A percentile compares a stretch with the other conserved stretches of the same genome.
Evolutionary conservation across 208 protist species (phyloP).

Genomic region (Acanthamoeba triangularis): DNA sequence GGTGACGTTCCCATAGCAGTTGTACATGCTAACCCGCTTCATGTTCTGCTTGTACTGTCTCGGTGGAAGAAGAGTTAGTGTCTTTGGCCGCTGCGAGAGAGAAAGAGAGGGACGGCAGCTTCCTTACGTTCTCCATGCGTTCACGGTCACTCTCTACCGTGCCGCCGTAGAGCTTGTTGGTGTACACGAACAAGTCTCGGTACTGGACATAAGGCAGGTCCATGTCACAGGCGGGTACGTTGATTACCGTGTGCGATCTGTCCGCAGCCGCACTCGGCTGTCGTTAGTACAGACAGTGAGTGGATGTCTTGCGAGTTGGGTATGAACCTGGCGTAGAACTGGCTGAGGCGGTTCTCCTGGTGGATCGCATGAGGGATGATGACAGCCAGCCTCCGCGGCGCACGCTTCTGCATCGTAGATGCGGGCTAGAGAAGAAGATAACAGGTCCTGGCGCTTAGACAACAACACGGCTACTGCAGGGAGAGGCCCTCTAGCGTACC

Average conservation of each 20-base stretch:
- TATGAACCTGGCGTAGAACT: slow-evolving; percentile 16
- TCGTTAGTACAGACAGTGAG: background rate
- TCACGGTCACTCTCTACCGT: background rate
- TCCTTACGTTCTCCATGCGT: background rate
- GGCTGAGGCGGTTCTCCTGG: slow-evolving; percentile 63
- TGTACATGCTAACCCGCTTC: slow-evolving; percentile 48
- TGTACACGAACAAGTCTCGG: slow-evolving; percentile 50
- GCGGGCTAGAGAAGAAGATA: background rate
- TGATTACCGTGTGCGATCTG: background rate
- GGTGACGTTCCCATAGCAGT: slow-evolving; percentile 33
- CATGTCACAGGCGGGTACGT: slow-evolving; percentile 49
- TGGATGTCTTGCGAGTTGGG: too few species aligned
- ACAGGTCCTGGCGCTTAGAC: too few species aligned
- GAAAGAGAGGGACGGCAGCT: too few species aligned
- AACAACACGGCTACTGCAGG: background rate
- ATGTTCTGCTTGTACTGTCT: slow-evolving; percentile 39
- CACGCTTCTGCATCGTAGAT: slow-evolving; percentile 47
- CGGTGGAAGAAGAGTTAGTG: background rate
- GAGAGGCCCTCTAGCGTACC: background rate
- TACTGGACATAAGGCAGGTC: slow-evolving; percentile 36
- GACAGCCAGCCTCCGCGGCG: slow-evolving; percentile 15
- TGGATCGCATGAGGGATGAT: slow-evolving; percentile 62
- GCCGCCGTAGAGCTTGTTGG: slow-evolving; percentile 65
- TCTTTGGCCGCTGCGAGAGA: background rate
- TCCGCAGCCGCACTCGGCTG: background rate